These are phyloP conservation scores for Phellinidium pouzarii DNA, from an alignment of 1,284 basidiomycete species.

Conservation along the genomic window DNA sequence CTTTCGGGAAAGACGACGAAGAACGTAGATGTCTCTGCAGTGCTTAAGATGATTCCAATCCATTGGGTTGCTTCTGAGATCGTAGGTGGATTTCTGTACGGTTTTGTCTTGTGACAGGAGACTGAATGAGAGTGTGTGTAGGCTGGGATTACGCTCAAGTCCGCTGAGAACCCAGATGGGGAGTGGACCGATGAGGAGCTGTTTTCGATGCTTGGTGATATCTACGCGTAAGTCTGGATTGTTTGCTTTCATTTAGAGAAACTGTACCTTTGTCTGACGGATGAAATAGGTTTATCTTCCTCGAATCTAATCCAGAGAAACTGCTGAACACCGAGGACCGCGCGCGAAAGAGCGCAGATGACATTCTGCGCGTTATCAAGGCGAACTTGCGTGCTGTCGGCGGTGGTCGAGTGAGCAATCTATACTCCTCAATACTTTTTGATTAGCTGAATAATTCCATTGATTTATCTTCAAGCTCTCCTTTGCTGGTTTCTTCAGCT, in stretches of 20 bases:
- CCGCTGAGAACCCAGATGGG: constrained; percentile 43
- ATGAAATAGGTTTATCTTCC: constrained; percentile 57
- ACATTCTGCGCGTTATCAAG: constrained; percentile 54
- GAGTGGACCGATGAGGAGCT: constrained; percentile 56
- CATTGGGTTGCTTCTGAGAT: constrained; percentile 63
- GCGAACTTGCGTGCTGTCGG: constrained; percentile 28
- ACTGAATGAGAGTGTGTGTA: constrained; percentile 25
- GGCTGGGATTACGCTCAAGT: constrained; percentile 73
- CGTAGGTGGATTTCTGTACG: constrained; percentile 34
- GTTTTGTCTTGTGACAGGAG: not conserved
- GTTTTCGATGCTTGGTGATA: constrained; percentile 56
- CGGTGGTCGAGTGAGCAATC: constrained; percentile 21
- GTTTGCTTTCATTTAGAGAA: not conserved
- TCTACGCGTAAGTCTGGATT: constrained; percentile 49
- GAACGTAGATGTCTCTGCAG: constrained; percentile 64
- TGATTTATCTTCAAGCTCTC: constrained; percentile 35
- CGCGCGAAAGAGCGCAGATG: constrained; percentile 44
- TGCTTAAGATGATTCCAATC: constrained; percentile 59
- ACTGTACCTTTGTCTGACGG: not conserved
- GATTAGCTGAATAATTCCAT: not conserved
- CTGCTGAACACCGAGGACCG: constrained; percentile 46
- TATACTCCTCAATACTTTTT: not conserved
- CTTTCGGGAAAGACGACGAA: constrained; percentile 43
- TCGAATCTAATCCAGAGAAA: constrained; percentile 56
- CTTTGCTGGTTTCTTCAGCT: constrained; percentile 38